Base-by-base conservation (phyloP, 176 grass and related monocot species). In the Phyllostachys edulis region DNA sequence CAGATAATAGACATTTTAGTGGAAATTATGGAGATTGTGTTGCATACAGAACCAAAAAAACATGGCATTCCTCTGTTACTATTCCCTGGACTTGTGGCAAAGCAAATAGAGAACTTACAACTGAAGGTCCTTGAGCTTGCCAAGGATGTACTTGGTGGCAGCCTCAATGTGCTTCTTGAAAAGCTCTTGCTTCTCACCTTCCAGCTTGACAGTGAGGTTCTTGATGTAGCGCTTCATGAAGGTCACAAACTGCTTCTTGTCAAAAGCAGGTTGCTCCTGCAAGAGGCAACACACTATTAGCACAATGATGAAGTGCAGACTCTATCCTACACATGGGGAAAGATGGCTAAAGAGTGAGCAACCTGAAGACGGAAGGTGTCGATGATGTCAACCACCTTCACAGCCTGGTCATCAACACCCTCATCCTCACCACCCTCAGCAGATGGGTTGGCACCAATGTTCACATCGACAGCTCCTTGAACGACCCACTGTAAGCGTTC, bases 341-440 rank as follows among this genome's bases (percentile, higher is more conserved):
- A 9, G n/a, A 12, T 3, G 60, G 12, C 1, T 10, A 47, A 7
- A 39, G 2, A 36, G 66, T 2, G 20, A 69, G 13, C 18, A 68
- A 94, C 92, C 92, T 97, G 95, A 37, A 99, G 93, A 60, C 96
- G 86, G 85, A 99, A 99, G 20, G 96, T 98, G 87, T 98, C 96
- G 0, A 92, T 87, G 7, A 98, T 98, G 81, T 98, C 96, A 36
- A 98, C 96, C 18, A 99, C 93, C 88, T 87, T 99, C 12, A 86
- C 80, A 0, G 77, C 78, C 42, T 51, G 7, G 49, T 99, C 91
- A 72, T 99, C 88, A 12, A 94, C 91, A 55, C 96, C 93, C 65
- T 96, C 96, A 20, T 91, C 95, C 0, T 96, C 96, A 24, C 51
- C 88, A 21, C 91, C 93, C 79, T 99, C 91, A 2, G 93, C 91